Evolutionary conservation across 768 basidiomycete species (phyloP).

Genomic region (Agaricus blazei): DNA sequence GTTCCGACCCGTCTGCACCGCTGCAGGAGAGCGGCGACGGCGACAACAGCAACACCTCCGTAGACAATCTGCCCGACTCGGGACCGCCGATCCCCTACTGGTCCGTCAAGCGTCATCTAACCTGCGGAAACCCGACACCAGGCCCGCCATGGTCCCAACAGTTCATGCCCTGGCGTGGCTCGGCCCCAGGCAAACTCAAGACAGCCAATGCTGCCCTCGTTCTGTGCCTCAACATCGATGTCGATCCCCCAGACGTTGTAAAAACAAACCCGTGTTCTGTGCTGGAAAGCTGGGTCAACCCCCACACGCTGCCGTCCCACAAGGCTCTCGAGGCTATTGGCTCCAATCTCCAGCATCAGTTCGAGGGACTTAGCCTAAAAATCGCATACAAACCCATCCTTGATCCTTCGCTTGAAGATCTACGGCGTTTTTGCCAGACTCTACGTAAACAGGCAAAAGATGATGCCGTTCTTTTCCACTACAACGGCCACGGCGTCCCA

Average conservation of each 20-base stretch:
- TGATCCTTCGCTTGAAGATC: slow-evolving; percentile 92
- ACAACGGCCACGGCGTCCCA: slow-evolving; percentile 98
- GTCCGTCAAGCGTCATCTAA: slow-evolving; percentile 87
- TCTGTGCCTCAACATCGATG: slow-evolving; percentile 93
- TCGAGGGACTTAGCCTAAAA: slow-evolving; percentile 91
- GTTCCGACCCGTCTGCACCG: slow-evolving; percentile 45
- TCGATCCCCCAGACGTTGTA: slow-evolving; percentile 95
- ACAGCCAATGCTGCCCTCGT: slow-evolving; percentile 87
- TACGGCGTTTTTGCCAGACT: slow-evolving; percentile 79
- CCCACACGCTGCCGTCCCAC: slow-evolving; percentile 83
- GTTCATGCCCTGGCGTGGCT: slow-evolving; percentile 74
- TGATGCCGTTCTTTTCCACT: slow-evolving; percentile 93
- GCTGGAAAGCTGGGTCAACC: slow-evolving; percentile 97
- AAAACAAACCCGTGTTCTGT: slow-evolving; percentile 96
- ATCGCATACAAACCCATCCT: slow-evolving; percentile 92
- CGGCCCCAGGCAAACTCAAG: slow-evolving; percentile 81
- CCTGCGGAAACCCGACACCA: slow-evolving; percentile 81
- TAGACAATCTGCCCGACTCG: slow-evolving; percentile 40
- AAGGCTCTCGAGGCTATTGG: slow-evolving; percentile 95
- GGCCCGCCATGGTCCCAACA: slow-evolving; percentile 61
- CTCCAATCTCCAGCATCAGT: slow-evolving; percentile 89
- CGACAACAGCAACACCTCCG: slow-evolving; percentile 37
- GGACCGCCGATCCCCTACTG: slow-evolving; percentile 75
- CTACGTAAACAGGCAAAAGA: slow-evolving; percentile 87
- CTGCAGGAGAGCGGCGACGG: slow-evolving; percentile 32